A percentile compares a stretch with the other conserved stretches of the same genome.
Conservation (phyloP, 345 rosid species). For the Salix dunnii region DNA sequence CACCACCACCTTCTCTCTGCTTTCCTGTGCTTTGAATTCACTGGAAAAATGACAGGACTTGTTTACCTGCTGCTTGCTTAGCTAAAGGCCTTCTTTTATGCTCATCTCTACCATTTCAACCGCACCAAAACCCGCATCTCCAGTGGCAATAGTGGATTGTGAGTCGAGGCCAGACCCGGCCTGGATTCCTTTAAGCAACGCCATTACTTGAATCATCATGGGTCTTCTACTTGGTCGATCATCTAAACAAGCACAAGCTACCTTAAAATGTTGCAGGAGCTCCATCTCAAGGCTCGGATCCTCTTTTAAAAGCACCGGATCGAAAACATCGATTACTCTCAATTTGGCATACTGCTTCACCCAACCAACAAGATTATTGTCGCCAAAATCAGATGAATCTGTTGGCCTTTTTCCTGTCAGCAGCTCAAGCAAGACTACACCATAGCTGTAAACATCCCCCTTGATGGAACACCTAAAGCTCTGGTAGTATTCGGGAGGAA, state of each 20-base stretch:
- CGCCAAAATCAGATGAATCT: slow-evolving; percentile 92
- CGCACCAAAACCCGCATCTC: slow-evolving; percentile 57
- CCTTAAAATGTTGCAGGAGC: slow-evolving; percentile 63
- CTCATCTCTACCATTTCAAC: slow-evolving; percentile 74
- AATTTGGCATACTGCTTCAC: slow-evolving; percentile 86
- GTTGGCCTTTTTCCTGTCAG: slow-evolving; percentile 89
- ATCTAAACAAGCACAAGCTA: slow-evolving; percentile 81
- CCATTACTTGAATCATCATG: slow-evolving; percentile 76
- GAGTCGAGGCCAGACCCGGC: slow-evolving; percentile 76
- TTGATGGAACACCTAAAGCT: slow-evolving; percentile 81
- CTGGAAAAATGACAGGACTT: slow-evolving; percentile 15
- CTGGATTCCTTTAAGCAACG: slow-evolving; percentile 73
- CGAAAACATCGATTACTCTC: slow-evolving; percentile 69
- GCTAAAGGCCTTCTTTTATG: slow-evolving; percentile 72
- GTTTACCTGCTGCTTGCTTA: slow-evolving; percentile 31
- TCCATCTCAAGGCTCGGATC: slow-evolving; percentile 69
- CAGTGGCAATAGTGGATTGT: slow-evolving; percentile 61
- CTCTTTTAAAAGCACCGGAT: slow-evolving; percentile 66
- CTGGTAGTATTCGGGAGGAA: slow-evolving; percentile 96
- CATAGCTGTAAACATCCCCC: slow-evolving; percentile 96
- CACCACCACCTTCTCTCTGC: slow-evolving; percentile 15
- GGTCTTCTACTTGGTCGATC: slow-evolving; percentile 71
- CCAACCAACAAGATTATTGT: slow-evolving; percentile 97
- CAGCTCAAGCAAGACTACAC: slow-evolving; percentile 87
- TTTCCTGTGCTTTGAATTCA: slow-evolving; percentile 22